A percentile compares a stretch with the other conserved stretches of the same genome.
phyloP scores from a whole-genome alignment of 441 rosid genomes.

The Metrosideros polymorpha region DNA sequence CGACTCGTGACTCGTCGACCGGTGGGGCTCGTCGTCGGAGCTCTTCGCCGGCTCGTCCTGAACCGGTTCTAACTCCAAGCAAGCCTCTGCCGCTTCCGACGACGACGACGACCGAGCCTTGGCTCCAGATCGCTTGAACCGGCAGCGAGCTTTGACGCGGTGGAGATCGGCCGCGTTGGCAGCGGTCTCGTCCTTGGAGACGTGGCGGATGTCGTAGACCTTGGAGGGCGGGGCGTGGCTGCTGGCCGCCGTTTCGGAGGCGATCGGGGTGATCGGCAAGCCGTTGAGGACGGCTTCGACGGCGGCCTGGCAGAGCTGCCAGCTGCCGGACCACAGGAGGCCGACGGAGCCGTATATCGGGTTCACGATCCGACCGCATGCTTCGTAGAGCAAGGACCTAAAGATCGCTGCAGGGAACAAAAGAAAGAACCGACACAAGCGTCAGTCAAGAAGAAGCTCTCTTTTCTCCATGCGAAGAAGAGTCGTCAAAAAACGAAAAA shows the following conservation, averaged over 20 bases:
- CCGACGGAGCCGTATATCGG: constrained; percentile 23
- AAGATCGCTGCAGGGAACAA: constrained; percentile 6
- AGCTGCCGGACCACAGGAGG: constrained; percentile 10
- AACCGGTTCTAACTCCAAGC: not conserved
- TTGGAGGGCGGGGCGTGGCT: not conserved
- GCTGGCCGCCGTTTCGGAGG: constrained; percentile 2
- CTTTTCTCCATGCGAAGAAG: not conserved
- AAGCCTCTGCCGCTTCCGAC: not conserved
- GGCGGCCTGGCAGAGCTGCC: constrained; percentile 20
- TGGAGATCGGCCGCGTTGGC: not conserved
- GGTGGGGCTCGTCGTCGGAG: not conserved
- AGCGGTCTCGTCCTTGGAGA: not conserved
- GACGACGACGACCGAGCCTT: not conserved
- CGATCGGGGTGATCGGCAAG: constrained; percentile 2
- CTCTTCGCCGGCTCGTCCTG: not conserved
- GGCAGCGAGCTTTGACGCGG: not conserved
- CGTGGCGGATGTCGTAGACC: constrained; percentile 1
- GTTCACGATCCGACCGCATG: constrained; percentile 22
- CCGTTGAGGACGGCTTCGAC: constrained; percentile 21
- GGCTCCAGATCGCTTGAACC: not conserved
- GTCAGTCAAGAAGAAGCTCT: not conserved
- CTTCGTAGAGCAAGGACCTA: constrained; percentile 20
- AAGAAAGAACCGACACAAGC: not conserved
- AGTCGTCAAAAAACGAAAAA: not conserved
- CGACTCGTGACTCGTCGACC: not conserved